phyloP scores from a whole-genome alignment of 257 asterid genomes.

The Primulina tabacum region DNA sequence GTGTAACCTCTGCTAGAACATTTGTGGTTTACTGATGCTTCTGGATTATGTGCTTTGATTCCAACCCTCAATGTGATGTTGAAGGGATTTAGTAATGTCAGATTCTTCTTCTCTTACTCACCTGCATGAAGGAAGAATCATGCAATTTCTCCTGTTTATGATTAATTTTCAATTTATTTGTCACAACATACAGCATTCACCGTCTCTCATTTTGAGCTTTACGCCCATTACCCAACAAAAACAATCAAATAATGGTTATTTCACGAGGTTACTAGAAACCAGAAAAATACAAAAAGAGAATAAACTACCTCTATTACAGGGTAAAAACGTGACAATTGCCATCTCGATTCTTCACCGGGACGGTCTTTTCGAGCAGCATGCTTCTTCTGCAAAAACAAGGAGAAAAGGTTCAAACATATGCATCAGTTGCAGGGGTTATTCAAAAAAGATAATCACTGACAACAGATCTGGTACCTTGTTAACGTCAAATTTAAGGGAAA shows the following conservation, averaged over 20 bases:
- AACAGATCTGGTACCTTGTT: constrained; percentile 61
- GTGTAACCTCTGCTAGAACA: not conserved
- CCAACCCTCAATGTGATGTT: not conserved
- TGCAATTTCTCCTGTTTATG: constrained; percentile 1
- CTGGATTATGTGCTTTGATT: not conserved
- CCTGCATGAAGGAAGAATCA: constrained; percentile 10
- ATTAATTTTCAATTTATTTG: not conserved
- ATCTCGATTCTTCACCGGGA: constrained; percentile 63
- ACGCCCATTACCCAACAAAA: constrained; percentile 15
- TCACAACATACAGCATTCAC: constrained; percentile 14
- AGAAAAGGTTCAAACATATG: constrained; percentile 13
- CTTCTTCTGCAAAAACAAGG: constrained; percentile 60
- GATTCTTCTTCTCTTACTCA: not conserved
- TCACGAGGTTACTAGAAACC: constrained; percentile 20
- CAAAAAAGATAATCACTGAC: constrained; percentile 13
- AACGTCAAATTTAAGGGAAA: constrained; percentile 86
- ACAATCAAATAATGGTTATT: constrained; percentile 10
- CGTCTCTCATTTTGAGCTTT: constrained; percentile 19
- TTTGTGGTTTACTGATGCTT: not conserved
- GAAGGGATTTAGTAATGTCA: not conserved
- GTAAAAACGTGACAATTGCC: constrained; percentile 96
- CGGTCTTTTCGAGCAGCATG: constrained; percentile 89
- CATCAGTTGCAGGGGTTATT: constrained; percentile 21
- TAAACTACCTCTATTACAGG: constrained; percentile 84
- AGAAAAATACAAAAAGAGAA: constrained; percentile 5